Base-by-base conservation (phyloP, 2,329 filamentous ascomycete genomes). In the Sclerotinia sclerotiorum region DNA sequence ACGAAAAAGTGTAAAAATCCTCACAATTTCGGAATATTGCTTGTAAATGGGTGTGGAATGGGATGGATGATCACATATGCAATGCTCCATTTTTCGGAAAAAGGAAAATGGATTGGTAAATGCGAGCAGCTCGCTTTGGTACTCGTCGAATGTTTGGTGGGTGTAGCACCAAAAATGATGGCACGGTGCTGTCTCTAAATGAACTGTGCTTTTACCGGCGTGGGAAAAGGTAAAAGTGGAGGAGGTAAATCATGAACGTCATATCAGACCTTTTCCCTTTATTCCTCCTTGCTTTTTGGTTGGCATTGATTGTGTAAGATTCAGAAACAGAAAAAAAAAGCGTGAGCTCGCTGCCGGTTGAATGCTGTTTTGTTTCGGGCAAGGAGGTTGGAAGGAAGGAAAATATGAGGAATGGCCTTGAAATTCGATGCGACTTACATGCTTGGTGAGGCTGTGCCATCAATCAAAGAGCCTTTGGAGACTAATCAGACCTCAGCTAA, bases 181-280 rank as follows among this genome's bases (percentile, higher is more conserved):
- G 58, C 44, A 15, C 21, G 32, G 27, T 61, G 42, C 58, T 49
- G 27, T 32, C 27, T 24, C 19, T 21, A 32, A 29, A 46, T 24
- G 19, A n/a, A 32, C 15, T 29, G 11, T 54, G 19, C 29, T 27
- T 61, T 61, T 27, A 48, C 19, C 58, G 19, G 58, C 49, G 21
- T 10, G 13, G 21, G 6, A 24, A 61, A 61, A 61, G 10, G 58
- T 13, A 35, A 61, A 61, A 27, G 58, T 49, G 44, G 58, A 49
- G 21, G 27, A 19, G 19, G 29, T 48, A 27, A 49, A 49, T 5
- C 27, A 35, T n/a, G 19, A 29, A 61, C 35, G 58, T 49, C 35
- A 35, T 61, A 6, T 49, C 44, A 61, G 44, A 61, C 58, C 58
- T 49, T 32, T 32, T 49, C 27, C 44, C 21, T 49, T 32, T 61